Percentiles rank a stretch among this genome's conserved stretches.
Evolutionary conservation across 306 rosid species (phyloP).

Genomic region (Senna tora): DNA sequence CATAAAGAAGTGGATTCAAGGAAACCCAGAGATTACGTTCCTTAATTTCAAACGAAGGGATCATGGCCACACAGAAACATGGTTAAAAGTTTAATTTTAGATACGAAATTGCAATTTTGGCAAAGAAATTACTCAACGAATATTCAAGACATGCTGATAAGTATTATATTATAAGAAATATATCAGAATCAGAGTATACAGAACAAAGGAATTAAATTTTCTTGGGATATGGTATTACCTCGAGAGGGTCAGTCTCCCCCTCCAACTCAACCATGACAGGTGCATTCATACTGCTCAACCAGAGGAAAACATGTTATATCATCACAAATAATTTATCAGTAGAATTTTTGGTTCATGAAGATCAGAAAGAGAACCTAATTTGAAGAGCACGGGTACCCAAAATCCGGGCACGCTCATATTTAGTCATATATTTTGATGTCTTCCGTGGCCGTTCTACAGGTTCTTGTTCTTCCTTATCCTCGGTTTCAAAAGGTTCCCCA

Average conservation of each 20-base stretch:
- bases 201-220: not conserved
- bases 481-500: conserved; percentile 66
- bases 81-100: conserved; percentile 26
- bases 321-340: not conserved
- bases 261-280: conserved; percentile 98
- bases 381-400: conserved; percentile 96
- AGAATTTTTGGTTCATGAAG: not conserved
- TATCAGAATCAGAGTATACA: not conserved
- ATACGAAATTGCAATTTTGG: not conserved
- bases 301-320: conserved; percentile 8
- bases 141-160: not conserved
- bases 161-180: conserved; percentile 9
- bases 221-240: conserved; percentile 49
- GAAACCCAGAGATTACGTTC: not conserved
- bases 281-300: conserved; percentile 83
- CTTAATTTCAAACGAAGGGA: conserved; percentile 4
- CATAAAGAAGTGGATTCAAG: not conserved
- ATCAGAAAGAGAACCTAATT: conserved; percentile 64
- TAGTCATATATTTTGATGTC: conserved; percentile 89
- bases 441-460: conserved; percentile 65
- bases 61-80: not conserved
- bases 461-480: conserved; percentile 59
- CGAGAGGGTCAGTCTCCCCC: conserved; percentile 96
- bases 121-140: not conserved
- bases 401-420: conserved; percentile 92